Percentiles rank a stretch among this genome's conserved stretches.
Conservation (phyloP, 208 protist species). For the Giardia duodenalis region DNA sequence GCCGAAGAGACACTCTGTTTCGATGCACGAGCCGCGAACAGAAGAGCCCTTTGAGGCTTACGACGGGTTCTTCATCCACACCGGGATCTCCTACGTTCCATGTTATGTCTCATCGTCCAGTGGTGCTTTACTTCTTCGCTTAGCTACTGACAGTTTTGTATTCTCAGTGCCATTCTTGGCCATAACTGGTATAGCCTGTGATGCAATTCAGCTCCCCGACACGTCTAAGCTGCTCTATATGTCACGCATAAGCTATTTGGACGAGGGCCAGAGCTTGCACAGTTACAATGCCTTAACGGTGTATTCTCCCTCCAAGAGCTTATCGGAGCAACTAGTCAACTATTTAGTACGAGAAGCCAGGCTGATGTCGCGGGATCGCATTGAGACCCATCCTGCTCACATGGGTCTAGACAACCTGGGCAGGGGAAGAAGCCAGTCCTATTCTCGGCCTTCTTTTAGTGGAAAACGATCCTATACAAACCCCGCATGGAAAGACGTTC, state of each 20-base stretch:
- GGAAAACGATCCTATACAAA: no score
- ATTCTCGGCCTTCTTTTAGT: no score
- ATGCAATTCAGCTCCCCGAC: background rate
- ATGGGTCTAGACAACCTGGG: no score
- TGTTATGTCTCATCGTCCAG: background rate
- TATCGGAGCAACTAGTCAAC: background rate
- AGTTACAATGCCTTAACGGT: background rate
- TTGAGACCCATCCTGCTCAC: background rate
- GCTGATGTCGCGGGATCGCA: background rate
- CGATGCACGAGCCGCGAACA: no score
- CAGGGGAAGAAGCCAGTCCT: no score
- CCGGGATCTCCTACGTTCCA: background rate
- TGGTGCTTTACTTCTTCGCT: background rate
- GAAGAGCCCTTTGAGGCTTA: no score
- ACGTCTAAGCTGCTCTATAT: background rate
- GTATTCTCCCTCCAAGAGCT: background rate
- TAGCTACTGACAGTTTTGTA: background rate
- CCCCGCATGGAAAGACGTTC: no score
- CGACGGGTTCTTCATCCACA: background rate
- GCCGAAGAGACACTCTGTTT: no score
- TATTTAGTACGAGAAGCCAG: background rate
- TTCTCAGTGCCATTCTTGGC: background rate
- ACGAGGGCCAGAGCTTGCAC: background rate
- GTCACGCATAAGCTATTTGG: no score
- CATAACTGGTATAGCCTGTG: background rate